Evolutionary conservation across 345 rosid genomes (phyloP), one percentile per base, ranked within the genome.

Genomic region (Euclidium syriacum): DNA sequence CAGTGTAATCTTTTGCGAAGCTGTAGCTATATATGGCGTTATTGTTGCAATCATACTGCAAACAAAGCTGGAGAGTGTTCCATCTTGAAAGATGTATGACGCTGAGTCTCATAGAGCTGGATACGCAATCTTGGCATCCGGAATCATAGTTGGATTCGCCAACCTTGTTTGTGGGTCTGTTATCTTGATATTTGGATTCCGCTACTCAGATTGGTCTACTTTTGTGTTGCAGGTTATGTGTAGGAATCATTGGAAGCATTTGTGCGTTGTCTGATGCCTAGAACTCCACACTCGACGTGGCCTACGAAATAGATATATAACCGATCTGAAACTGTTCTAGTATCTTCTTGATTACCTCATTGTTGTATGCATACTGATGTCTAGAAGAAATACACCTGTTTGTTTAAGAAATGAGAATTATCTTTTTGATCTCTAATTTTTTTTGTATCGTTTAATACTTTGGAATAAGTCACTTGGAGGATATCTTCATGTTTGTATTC

Each of bases 91-190:
- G 72, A 78, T 90, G 53, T 68, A 95, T 70, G 96, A 58, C 12
- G 83, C 99, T 0, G 99, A 90, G 70, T 90, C 97, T 70, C 95
- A 90, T 24, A 83, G 97, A 86, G 99, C 99, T 41, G 99, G 99
- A 75, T 90, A 90, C 79, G 87, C 99, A 42, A 90, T 95, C 76
- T 95, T 95, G 59, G 97, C 99, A 7, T 95, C 99, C 53, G 99
- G 99, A 72, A 86, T 90, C 62, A 90, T 95, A 22, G 99, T 95
- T 63, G 99, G 97, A 65, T 95, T 90, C 71, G 99, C 99, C 36
- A 95, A 95, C 78, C 96, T 95, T 72, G 90, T 90, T 42, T 94
- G 99, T 71, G 97, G 99, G 97, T 90, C 65, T 12, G 79, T n/a
- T 50, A 62, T 73, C 77, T 43, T 51, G 47, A 2, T 16, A 15